Conservation (phyloP, 1,139 yeast genomes). For the Yamadazyma pseudoaaseri region DNA sequence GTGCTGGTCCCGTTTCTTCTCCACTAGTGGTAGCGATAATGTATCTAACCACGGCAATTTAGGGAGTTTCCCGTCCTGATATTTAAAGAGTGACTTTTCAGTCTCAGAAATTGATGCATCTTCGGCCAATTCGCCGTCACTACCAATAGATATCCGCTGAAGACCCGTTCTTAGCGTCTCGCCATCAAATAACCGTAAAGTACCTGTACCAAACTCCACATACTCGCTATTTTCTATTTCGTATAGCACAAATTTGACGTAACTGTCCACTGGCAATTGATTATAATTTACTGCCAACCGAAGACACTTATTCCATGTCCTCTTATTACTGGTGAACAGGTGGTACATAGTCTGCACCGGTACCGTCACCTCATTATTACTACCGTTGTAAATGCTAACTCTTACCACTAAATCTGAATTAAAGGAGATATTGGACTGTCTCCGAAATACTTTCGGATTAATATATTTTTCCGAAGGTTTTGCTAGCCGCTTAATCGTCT, state of each 20-base stretch:
- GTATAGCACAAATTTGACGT: conserved; percentile 61
- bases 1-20: conserved; percentile 37
- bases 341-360: conserved; percentile 69
- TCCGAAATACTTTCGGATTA: conserved; percentile 51
- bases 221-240: conserved; percentile 58
- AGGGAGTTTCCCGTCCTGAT: conserved; percentile 66
- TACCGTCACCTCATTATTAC: conserved; percentile 60
- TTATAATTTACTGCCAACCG: conserved; percentile 67
- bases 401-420: conserved; percentile 64
- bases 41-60: conserved; percentile 76
- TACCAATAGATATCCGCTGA: conserved; percentile 19
- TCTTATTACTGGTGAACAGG: conserved; percentile 47
- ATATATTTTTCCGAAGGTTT: conserved; percentile 55
- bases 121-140: conserved; percentile 8
- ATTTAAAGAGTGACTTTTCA: conserved; percentile 58
- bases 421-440: conserved; percentile 48
- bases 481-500: conserved; percentile 28
- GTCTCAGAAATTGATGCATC: conserved; percentile 28
- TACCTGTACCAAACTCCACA: conserved; percentile 57
- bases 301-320: conserved; percentile 58
- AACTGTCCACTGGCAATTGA: conserved; percentile 64
- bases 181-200: conserved; percentile 56
- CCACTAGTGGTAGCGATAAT: conserved; percentile 53
- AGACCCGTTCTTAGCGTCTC: conserved; percentile 35
- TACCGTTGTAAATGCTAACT: conserved; percentile 56